Evolutionary conservation across 2,329 filamentous ascomycete species (phyloP).

Genomic region (Aureobasidium sp.): DNA sequence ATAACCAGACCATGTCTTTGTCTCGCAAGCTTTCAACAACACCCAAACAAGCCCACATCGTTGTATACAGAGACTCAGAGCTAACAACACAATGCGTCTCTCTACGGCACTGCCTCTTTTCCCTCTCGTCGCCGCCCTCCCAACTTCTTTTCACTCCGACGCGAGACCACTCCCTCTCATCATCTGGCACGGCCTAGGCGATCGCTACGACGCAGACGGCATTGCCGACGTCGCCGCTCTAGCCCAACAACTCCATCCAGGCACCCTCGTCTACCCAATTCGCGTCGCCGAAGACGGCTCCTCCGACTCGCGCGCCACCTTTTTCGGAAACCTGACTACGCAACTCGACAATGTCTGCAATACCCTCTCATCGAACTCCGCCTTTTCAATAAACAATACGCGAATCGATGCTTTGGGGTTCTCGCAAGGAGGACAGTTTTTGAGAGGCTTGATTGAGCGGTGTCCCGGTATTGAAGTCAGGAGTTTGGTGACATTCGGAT

Average conservation of each 20-base stretch:
- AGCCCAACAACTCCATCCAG: slow-evolving; percentile 65
- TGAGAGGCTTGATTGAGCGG: slow-evolving; percentile 82
- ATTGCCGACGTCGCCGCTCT: slow-evolving; percentile 65
- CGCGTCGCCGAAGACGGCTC: slow-evolving; percentile 59
- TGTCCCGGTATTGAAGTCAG: slow-evolving; percentile 80
- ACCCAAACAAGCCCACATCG: neutral
- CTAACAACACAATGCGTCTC: neutral
- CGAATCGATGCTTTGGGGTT: slow-evolving; percentile 83
- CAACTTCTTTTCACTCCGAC: slow-evolving; percentile 18
- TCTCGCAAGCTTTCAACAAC: neutral
- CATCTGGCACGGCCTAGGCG: slow-evolving; percentile 86
- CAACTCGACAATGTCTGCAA: slow-evolving; percentile 73
- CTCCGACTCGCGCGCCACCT: slow-evolving; percentile 73
- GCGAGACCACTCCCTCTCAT: slow-evolving; percentile 67
- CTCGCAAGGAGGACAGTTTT: slow-evolving; percentile 91
- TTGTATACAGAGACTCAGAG: neutral
- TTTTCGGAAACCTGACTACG: slow-evolving; percentile 79
- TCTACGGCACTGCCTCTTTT: neutral
- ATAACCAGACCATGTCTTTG: too few relatives aligned
- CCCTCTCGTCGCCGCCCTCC: neutral
- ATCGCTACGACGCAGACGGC: slow-evolving; percentile 69
- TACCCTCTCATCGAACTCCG: slow-evolving; percentile 66
- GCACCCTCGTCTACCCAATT: slow-evolving; percentile 77
- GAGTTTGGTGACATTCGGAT: slow-evolving; percentile 80
- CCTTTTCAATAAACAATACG: slow-evolving; percentile 44